Evolutionary conservation across 192 early-diverging fungal species (phyloP).

Genomic region (Backusella tuberculispora): DNA sequence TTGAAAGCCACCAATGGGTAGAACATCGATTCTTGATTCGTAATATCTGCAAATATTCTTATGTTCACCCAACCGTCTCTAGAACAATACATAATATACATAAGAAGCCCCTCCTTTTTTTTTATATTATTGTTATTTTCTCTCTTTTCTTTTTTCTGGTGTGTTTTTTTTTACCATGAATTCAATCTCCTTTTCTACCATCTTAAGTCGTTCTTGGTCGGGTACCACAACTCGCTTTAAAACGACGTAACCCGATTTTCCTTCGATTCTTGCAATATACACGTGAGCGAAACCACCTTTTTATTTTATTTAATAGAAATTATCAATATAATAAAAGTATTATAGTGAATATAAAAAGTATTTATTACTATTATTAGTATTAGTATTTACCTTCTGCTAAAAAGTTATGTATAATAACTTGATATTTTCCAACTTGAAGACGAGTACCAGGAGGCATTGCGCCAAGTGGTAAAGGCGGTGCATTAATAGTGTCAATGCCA

Average conservation of each 20-base stretch:
- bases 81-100: neutral
- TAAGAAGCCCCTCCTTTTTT: neutral
- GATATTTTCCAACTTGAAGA: slow-evolving; percentile 56
- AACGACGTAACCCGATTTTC: slow-evolving; percentile 62
- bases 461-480: slow-evolving; percentile 47
- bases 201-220: slow-evolving; percentile 64
- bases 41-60: slow-evolving; percentile 82
- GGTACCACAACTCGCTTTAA: slow-evolving; percentile 82
- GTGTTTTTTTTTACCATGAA: slow-evolving; percentile 63
- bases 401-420: slow-evolving; percentile 71
- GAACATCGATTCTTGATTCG: slow-evolving; percentile 66
- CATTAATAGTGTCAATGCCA: slow-evolving; percentile 32
- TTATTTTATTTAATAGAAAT: neutral
- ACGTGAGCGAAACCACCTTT: slow-evolving; percentile 91
- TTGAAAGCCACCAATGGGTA: slow-evolving; percentile 71
- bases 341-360: neutral
- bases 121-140: neutral
- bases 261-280: slow-evolving; percentile 71
- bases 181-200: slow-evolving; percentile 73
- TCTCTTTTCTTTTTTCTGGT: neutral
- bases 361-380: neutral
- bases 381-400: slow-evolving; percentile 69
- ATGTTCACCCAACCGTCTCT: slow-evolving; percentile 75
- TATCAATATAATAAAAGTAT: neutral
- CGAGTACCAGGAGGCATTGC: slow-evolving; percentile 68